Evolutionary conservation across 768 basidiomycete species (phyloP), one percentile per base, ranked within the genome.

Genomic region (Leucocoprinus leucothites): DNA sequence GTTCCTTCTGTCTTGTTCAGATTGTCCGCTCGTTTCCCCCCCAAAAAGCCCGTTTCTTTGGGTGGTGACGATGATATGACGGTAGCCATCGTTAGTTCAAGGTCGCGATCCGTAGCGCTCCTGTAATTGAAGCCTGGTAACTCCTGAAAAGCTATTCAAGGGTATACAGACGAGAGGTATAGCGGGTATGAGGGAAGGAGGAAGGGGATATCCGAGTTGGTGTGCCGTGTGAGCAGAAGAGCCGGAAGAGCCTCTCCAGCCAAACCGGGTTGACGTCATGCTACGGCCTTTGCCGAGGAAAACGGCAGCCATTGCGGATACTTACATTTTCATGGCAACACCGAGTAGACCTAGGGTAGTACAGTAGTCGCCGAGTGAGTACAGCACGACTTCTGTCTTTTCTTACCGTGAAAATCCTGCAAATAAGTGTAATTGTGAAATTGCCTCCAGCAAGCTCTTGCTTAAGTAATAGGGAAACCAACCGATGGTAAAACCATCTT

Each of bases 1-100:
- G 85, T 88, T 47, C 87, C 87, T 34, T 80, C 77, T 1, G 81
- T 71, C 1, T 85, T 82, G 40, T 80, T 68, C 60, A 82, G 80
- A 26, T 72, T 71, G 45, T 75, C 76, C 42, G 71, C 18, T 19
- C 48, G 75, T 8, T 65, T 63, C 16, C 73, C 75, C 31, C 24
- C 50, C 8, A 41, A 21, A n/a, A 41, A 19, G 66, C 66, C 38
- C 57, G 53, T 34, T 58, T 52, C 18, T 56, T 48, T 19, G 52
- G 50, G 28, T 51, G 42, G 43, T 36, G 42, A 22, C 31, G 51
- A 53, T n/a, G 60, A 52, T 44, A 58, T 22, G 62, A 48, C 36
- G 43, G 61, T 53, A 42, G 57, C 43, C 49, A 55, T 56, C 11
- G 31, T 35, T 3, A 11, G 25, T 21, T 35, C 8, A 35, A 35